Percentiles rank a stretch among this genome's conserved stretches.
Evolutionary conservation across 805 yeast species (phyloP).

Genomic region (Kockiozyma suomiensis): DNA sequence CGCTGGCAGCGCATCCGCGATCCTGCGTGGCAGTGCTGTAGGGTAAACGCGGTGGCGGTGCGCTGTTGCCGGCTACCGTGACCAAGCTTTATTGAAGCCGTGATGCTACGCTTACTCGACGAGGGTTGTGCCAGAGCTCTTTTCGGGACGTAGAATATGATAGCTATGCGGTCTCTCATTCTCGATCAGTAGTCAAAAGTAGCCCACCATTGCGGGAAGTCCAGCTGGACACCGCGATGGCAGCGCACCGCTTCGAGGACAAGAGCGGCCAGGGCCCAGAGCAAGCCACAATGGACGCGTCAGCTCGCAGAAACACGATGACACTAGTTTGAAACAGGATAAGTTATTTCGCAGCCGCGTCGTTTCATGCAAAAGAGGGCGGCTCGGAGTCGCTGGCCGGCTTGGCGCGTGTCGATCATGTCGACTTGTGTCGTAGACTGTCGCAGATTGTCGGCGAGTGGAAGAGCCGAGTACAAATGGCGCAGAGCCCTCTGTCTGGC

Average conservation of each 20-base stretch:
- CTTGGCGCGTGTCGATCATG: slow-evolving; percentile 7
- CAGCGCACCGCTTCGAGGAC: no score
- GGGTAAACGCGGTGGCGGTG: slow-evolving; percentile 5
- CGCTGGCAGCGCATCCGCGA: no score
- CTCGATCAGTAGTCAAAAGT: no score
- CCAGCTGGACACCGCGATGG: background rate
- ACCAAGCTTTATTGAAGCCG: background rate
- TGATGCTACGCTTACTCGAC: no score
- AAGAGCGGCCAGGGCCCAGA: background rate
- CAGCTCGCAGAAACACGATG: background rate
- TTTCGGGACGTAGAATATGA: no score
- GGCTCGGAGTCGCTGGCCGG: background rate
- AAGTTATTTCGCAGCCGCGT: background rate
- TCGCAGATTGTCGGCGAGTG: background rate
- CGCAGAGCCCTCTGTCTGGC: background rate
- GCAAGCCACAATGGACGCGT: slow-evolving; percentile 4
- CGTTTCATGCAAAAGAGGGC: background rate
- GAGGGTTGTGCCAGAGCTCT: no score
- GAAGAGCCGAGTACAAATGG: background rate
- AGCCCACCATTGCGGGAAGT: no score
- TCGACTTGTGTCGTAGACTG: background rate
- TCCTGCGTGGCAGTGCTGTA: background rate
- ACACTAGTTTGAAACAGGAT: background rate
- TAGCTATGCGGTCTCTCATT: no score
- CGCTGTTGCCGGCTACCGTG: slow-evolving; percentile 2